These are phyloP conservation scores for Fusarium transvaalense DNA, from an alignment of 2,329 filamentous ascomycete species.

Conservation along the genomic window DNA sequence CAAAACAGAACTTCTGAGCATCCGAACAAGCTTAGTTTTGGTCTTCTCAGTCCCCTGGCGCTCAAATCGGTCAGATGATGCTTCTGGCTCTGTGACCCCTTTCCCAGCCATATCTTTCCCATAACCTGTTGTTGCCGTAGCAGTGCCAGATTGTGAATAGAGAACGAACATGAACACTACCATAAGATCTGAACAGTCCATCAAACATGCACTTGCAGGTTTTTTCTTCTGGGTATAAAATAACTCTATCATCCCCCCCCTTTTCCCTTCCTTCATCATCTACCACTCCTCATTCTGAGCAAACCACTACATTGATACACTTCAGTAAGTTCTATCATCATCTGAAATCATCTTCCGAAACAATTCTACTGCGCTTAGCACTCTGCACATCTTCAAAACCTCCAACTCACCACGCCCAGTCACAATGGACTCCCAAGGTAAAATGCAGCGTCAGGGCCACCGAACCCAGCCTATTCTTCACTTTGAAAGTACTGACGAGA, in stretches of 20 bases:
- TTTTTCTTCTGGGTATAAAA: background rate
- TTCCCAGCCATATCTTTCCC: background rate
- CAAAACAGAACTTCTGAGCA: fast-evolving
- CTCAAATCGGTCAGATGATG: background rate
- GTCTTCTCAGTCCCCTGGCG: background rate
- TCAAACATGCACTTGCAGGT: no score
- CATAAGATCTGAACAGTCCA: background rate
- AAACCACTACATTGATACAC: background rate
- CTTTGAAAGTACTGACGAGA: background rate
- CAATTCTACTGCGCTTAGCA: background rate
- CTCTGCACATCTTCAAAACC: background rate
- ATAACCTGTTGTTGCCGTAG: background rate
- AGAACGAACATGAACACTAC: no score
- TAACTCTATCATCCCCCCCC: no score
- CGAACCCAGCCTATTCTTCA: background rate
- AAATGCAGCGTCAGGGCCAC: background rate
- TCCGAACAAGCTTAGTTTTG: background rate
- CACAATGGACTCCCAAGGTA: background rate
- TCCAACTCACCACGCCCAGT: background rate
- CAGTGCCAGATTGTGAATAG: background rate
- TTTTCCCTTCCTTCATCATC: background rate
- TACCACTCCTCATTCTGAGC: background rate
- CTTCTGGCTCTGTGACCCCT: background rate
- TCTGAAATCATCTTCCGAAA: background rate
- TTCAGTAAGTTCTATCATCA: background rate